Evolutionary conservation across 345 rosid genomes (phyloP).

Genomic region (Lepidium aucheri): DNA sequence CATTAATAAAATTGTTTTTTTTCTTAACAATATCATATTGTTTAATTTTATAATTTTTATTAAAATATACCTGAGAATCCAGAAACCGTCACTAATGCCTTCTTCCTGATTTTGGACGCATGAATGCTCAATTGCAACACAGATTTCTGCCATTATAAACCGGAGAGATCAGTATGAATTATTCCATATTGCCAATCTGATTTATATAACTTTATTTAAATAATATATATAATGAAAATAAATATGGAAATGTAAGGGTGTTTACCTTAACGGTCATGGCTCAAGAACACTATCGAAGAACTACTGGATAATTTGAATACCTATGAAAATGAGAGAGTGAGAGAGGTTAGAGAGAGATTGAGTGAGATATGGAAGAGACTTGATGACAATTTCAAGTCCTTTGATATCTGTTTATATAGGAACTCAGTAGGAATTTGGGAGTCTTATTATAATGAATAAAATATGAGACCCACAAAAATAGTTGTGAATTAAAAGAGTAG

Average conservation of each 20-base stretch:
- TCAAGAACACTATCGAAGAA: neutral
- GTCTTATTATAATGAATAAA: neutral
- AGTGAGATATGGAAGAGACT: neutral
- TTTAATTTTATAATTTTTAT: neutral
- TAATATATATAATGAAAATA: neutral
- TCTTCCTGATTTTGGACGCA: conserved; percentile 37
- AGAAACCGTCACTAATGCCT: conserved; percentile 43
- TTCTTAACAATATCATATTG: neutral
- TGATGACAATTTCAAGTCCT: neutral
- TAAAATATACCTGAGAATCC: conserved; percentile 35
- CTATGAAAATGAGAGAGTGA: neutral
- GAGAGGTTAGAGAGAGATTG: neutral
- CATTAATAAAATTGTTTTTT: neutral
- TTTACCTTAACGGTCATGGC: conserved; percentile 19
- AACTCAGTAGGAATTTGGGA: neutral
- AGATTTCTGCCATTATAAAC: conserved; percentile 37
- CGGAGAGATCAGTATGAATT: neutral
- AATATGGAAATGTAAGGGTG: neutral
- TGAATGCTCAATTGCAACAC: conserved; percentile 40
- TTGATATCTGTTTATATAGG: neutral
- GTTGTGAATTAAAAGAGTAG: too few relatives aligned
- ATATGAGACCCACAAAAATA: neutral
- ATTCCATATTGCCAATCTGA: neutral
- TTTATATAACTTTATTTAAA: neutral
- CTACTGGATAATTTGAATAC: neutral